Evolutionary conservation across 306 rosid species (phyloP), one percentile per base, ranked within the genome.

Genomic region (Luffa acutangula): DNA sequence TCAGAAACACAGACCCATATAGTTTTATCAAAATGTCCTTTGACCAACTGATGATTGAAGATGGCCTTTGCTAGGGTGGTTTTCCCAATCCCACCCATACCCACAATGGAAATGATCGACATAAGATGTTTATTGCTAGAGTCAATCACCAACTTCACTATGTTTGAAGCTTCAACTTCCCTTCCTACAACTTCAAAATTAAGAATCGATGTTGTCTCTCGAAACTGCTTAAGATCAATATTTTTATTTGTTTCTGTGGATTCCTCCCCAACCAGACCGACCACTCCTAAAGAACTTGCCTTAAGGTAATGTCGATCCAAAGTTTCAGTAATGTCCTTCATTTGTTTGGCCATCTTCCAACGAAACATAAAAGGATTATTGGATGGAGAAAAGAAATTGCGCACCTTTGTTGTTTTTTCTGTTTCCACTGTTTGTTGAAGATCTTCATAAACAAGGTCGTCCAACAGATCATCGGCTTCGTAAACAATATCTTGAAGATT

Each of bases 1-100:
- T 66, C 21, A 11, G 80, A 82, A 2, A 78, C 82, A 51, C 85
- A 82, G 4, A 78, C 79, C 82, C 82, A 82, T 4, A 78, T 59
- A 25, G 42, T 49, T 14, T 36, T 4, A 9, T 79, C 72, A 25
- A 83, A 83, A 21, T 83, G 77, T 2, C 11, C 18, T 1, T 34
- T 45, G 1, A 79, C 49, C 21, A 9, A 1, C 8, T 36, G 54
- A 33, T 83, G 46, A 75, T 83, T 76, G 71, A 51, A 74, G 3
- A 79, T 7, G 5, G 20, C 13, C 31, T 79, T 79, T 1, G 80
- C 85, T 58, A 79, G n/a, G 18, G 52, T 67, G 41, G 75, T 41
- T 18, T 67, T 42, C 1, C 52, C 53, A 4, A 67, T 0, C 2
- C 75, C 75, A 67, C 53, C 34, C 36, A 10, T 67, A 67, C 53